phyloP scores from a whole-genome alignment of 148 eudicot species.

The Bassia scoparia region DNA sequence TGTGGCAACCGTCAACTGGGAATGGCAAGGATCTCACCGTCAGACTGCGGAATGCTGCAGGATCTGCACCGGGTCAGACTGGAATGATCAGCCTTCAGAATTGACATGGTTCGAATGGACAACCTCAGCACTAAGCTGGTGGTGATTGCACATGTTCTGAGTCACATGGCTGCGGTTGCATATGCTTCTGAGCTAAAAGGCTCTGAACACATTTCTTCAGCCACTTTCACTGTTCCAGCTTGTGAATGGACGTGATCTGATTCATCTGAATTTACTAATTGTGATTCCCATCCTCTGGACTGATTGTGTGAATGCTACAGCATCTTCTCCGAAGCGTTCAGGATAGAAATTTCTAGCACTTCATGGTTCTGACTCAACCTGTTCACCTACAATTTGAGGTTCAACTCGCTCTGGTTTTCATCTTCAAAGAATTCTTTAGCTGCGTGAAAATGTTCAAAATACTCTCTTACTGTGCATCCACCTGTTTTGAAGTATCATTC shows the following conservation, averaged over 20 bases:
- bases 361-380: conserved; percentile 9
- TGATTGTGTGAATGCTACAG: conserved; percentile 13
- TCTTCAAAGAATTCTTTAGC: conserved; percentile 3
- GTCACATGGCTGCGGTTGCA: conserved; percentile 13
- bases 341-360: conserved; percentile 20
- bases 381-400: background rate
- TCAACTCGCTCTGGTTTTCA: conserved; percentile 20
- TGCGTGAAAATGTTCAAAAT: background rate
- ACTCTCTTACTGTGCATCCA: conserved; percentile 16
- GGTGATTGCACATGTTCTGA: conserved; percentile 15
- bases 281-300: conserved; percentile 22
- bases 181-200: conserved; percentile 15
- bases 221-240: conserved; percentile 6
- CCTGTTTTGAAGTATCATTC: conserved; percentile 13
- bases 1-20: too few species aligned
- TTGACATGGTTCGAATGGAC: conserved; percentile 4
- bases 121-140: conserved; percentile 17
- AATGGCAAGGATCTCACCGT: too few species aligned
- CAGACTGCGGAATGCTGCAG: too few species aligned
- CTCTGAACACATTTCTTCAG: conserved; percentile 25
- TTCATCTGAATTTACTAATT: background rate
- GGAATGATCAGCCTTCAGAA: background rate
- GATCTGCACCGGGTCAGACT: too few species aligned
- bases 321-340: conserved; percentile 31
- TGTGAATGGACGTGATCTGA: conserved; percentile 16